Evolutionary conservation across 1,284 basidiomycete species (phyloP).

Genomic region (Cystobasidiaceae sp.): DNA sequence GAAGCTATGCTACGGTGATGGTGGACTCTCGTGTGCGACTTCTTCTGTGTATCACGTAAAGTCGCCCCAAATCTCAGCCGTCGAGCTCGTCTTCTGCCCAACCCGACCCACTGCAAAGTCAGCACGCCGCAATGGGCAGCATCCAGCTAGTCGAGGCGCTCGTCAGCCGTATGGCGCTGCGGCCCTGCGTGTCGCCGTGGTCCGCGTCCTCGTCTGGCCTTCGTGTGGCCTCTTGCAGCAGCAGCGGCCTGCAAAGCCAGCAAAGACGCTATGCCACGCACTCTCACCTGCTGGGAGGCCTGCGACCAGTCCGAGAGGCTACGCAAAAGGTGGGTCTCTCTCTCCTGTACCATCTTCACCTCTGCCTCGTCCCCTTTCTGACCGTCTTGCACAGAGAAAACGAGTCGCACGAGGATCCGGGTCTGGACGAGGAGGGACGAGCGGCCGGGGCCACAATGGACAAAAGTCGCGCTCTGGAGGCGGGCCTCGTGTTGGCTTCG

Average conservation of each 20-base stretch:
- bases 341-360: no score
- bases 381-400: constrained; percentile 61
- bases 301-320: constrained; percentile 13
- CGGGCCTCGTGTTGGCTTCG: constrained; percentile 65
- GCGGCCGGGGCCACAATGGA: constrained; percentile 91
- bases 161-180: constrained; percentile 6
- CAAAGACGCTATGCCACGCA: constrained; percentile 7
- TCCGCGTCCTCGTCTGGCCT: neutral
- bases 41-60: no score
- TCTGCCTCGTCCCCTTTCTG: neutral
- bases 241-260: neutral
- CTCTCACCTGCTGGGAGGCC: constrained; percentile 17
- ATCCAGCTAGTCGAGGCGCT: constrained; percentile 10
- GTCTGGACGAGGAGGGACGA: constrained; percentile 82
- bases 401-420: constrained; percentile 89
- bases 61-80: no score
- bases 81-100: no score
- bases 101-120: neutral
- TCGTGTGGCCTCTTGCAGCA: neutral
- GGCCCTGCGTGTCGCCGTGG: neutral
- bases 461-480: constrained; percentile 88
- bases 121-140: constrained; percentile 10
- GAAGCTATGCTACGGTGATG: no score
- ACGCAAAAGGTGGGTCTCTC: constrained; percentile 17
- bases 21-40: no score